phyloP scores from a whole-genome alignment of 2,329 filamentous ascomycete genomes.

The Aspergillus sergii region DNA sequence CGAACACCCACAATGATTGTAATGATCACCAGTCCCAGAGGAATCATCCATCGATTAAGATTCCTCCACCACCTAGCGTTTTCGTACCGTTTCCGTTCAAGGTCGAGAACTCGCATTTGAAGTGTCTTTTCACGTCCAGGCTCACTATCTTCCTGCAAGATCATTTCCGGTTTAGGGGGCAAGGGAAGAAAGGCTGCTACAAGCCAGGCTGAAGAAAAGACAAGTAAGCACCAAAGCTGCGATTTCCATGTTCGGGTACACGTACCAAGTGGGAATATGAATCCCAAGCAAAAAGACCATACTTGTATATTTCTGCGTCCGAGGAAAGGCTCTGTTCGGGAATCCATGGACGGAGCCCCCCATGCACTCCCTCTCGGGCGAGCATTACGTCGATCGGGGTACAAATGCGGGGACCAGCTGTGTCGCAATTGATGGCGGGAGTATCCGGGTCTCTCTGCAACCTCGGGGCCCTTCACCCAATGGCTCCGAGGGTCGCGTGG shows the following conservation, averaged over 20 bases:
- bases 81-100: conserved; percentile 54
- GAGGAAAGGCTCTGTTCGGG: conserved; percentile 63
- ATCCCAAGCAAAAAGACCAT: conserved; percentile 73
- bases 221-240: neutral
- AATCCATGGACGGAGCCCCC: conserved; percentile 72
- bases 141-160: conserved; percentile 54
- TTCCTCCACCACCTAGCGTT: conserved; percentile 68
- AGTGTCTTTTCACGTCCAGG: conserved; percentile 47
- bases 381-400: conserved; percentile 62
- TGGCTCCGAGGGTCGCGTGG: conserved; percentile 47
- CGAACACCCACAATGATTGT: conserved; percentile 54
- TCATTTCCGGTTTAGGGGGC: conserved; percentile 57
- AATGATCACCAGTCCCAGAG: conserved; percentile 59
- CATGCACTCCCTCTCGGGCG: conserved; percentile 62
- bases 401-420: conserved; percentile 75
- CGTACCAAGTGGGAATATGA: conserved; percentile 73
- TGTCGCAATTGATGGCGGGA: conserved; percentile 54
- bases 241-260: conserved; percentile 6
- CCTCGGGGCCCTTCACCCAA: conserved; percentile 40
- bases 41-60: conserved; percentile 63
- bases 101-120: conserved; percentile 45
- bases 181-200: conserved; percentile 74
- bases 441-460: conserved; percentile 29
- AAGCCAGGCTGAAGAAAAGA: conserved; percentile 67
- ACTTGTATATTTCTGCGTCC: conserved; percentile 74